Base-by-base conservation (phyloP, 83 land plant genomes). In the Isoetes engelmannii region DNA sequence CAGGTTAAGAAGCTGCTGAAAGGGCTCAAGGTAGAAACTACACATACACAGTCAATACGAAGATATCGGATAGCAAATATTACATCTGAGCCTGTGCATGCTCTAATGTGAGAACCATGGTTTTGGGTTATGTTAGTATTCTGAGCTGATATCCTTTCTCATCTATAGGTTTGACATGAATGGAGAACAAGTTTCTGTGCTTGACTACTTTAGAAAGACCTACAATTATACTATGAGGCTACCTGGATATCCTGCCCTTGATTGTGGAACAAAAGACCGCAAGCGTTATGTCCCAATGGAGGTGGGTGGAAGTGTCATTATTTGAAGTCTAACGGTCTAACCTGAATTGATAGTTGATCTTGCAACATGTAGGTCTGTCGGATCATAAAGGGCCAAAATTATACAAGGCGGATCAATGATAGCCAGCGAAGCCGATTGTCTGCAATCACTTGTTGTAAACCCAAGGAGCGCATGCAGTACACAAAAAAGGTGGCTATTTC, bases 1-100 rank as follows among this genome's bases (percentile, higher is more conserved):
- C 63, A 74, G 76, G 37, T 68, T 43, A 74, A 57, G 66, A 74
- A 41, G 74, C 66, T 74, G 41, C 51, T 74, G 20, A 74, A 74
- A 45, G 76, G 72, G 12, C 56, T 74, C 4, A 69, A 68, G 55
- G 54, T 74, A 9, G 76, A 68, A 56, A 74, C 76, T 18, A 47
- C 42, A 21, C 76, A 74, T 67, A 41, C 20, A 6, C 50, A 53
- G 37, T 45, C 74, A 42, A 74, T 37, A 55, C 76, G 63, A 28
- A 68, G 58, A 13, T 68, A 65, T 48, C 47, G 69, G 46, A 47
- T 74, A 45, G 58, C 44, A 46, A 57, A 12, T 53, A 44, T 74
- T 57, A 69, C 63, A 42, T 48, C 48, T 51, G 17, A 19, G 63
- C 76, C 76, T 44, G 6, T 68, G 62, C 62, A 68, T 4, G 58